Base-by-base conservation (phyloP, 1,139 yeast genomes). In the Wickerhamiella infanticola region DNA sequence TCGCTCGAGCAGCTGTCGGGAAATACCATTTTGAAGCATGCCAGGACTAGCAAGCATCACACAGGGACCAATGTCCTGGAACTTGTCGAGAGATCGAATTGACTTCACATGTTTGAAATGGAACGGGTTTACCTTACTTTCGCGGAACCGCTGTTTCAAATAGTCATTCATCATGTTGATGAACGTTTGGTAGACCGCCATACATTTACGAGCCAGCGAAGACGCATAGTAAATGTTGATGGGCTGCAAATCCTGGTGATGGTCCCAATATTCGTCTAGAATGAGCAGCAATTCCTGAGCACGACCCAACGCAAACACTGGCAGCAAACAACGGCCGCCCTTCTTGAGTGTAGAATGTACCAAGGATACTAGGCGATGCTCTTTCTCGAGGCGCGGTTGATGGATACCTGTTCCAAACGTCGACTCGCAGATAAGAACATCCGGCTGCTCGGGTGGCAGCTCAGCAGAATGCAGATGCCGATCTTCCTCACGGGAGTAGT, bases 391-490 rank as follows among this genome's bases (percentile, higher is more conserved):
- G 52, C 96, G 69, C 2, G 96, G 94, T 59, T 86, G 95, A 60
- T 88, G 95, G 0, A 95, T 85, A 44, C 96, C 97, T 0, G 98
- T 93, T 45, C 98, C 99, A 62, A 88, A 90, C 0, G 99, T 90
- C 3, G 96, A 83, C 62, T 90, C 99, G 1, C 94, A 82, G 55
- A 90, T 88, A 43, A 93, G 69, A 41, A 90, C 74, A 63, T 93
- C 97, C 0, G 98, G 96, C 51, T 81, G 73, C 36, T 73, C 72
- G 1, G 93, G 84, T 0, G 99, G 99, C 1, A 90, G 79, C 63
- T 93, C 98, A 0, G 98, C 99, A 4, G 88, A 79, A 58, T 86
- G 90, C 58, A 90, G 74, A 67, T 90, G 99, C 53, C 99, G 76
- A 60, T 88, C 95, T 58, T 85, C 88, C 61, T 88, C 98, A 55